A percentile compares a stretch with the other conserved stretches of the same genome.
Evolutionary conservation across 2,329 filamentous ascomycete genomes (phyloP).

Genomic region (Sarocladiaceae sp.): DNA sequence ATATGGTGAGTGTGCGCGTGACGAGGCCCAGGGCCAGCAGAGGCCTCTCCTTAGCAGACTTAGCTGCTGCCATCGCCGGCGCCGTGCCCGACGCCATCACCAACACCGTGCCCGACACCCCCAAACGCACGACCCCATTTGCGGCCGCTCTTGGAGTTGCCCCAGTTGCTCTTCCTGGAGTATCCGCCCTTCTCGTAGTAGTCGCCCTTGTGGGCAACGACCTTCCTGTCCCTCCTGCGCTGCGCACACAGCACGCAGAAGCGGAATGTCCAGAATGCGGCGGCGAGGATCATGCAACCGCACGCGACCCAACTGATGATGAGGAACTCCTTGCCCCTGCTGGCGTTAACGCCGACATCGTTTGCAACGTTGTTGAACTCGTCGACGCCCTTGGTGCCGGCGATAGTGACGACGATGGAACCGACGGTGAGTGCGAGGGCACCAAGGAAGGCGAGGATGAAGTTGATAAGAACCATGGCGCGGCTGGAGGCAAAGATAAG

Average conservation of each 20-base stretch:
- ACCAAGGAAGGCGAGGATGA: conserved; percentile 28
- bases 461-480: conserved; percentile 27
- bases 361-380: conserved; percentile 37
- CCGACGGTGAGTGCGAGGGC: conserved; percentile 31
- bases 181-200: too few relatives aligned
- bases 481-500: conserved; percentile 25
- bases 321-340: conserved; percentile 37
- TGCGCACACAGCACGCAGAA: conserved; percentile 23
- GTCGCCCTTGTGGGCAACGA: conserved; percentile 18
- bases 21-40: conserved; percentile 4
- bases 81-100: too few relatives aligned
- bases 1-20: not conserved
- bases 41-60: too few relatives aligned
- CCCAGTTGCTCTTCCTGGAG: too few relatives aligned
- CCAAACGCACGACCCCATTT: too few relatives aligned
- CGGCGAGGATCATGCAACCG: conserved; percentile 33
- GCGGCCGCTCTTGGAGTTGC: too few relatives aligned
- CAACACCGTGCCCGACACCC: too few relatives aligned
- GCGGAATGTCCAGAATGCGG: conserved; percentile 34
- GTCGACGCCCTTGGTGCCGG: conserved; percentile 32
- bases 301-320: conserved; percentile 41
- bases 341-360: conserved; percentile 37
- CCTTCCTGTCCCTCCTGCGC: conserved; percentile 19
- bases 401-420: conserved; percentile 36
- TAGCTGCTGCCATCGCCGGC: too few relatives aligned